Evolutionary conservation across 805 yeast species (phyloP).

Genomic region (Wickerhamiella australiensis): DNA sequence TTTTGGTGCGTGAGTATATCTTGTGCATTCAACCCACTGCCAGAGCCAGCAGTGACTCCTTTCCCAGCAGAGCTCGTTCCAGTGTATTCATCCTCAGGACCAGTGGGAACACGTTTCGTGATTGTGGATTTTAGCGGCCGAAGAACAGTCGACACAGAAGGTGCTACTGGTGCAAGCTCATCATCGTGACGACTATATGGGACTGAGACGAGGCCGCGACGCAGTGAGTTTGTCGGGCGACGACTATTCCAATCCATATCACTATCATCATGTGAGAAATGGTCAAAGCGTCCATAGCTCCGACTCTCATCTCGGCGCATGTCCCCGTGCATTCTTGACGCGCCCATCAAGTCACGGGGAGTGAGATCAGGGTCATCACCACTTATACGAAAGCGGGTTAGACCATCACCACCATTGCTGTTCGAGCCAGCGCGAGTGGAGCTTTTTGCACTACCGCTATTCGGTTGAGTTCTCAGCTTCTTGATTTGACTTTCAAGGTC

Average conservation of each 20-base stretch:
- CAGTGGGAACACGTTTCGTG: not conserved
- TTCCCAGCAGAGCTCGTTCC: not conserved
- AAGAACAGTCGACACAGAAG: not conserved
- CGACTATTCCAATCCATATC: constrained; percentile 5
- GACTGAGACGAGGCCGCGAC: too few species aligned
- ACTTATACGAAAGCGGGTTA: constrained; percentile 17
- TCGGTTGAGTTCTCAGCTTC: not conserved
- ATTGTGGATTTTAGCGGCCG: not conserved
- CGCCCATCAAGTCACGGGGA: constrained; percentile 7
- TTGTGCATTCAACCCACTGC: not conserved
- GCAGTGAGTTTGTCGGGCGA: not conserved
- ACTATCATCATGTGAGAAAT: not conserved
- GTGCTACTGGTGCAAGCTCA: not conserved
- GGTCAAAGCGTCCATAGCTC: not conserved
- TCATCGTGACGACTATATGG: not conserved
- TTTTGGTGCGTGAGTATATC: constrained; percentile 21
- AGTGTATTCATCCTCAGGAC: not conserved
- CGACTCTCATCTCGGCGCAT: not conserved
- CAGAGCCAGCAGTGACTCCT: not conserved
- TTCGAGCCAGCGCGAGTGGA: not conserved
- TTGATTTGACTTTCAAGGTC: not conserved
- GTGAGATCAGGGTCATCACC: not conserved
- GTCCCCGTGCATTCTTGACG: not conserved
- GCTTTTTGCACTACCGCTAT: not conserved
- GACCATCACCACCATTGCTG: constrained; percentile 10